A percentile compares a stretch with the other conserved stretches of the same genome.
phyloP scores from a whole-genome alignment of 2,329 filamentous ascomycete genomes.

The Endoconidiophora polonica region DNA sequence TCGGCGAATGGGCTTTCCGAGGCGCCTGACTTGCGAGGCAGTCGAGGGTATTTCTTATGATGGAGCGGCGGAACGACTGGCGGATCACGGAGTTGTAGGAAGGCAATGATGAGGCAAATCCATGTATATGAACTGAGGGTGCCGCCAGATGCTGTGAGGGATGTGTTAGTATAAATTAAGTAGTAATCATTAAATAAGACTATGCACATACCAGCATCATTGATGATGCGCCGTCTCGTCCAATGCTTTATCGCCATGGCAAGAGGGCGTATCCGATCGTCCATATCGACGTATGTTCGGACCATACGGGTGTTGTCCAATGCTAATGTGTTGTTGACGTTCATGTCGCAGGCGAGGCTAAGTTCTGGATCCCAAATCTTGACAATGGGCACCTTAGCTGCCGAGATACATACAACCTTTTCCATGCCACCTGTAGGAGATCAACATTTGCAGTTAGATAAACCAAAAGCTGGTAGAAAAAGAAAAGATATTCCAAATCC shows the following conservation, averaged over 20 bases:
- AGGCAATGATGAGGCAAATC: conserved; percentile 97
- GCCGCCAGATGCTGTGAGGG: conserved; percentile 58
- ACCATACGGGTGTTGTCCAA: conserved; percentile 97
- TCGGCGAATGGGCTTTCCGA: conserved; percentile 69
- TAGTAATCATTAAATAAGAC: neutral
- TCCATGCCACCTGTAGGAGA: conserved; percentile 71
- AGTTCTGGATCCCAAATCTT: conserved; percentile 97
- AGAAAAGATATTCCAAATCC: neutral
- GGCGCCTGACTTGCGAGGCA: conserved; percentile 38
- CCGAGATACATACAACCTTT: conserved; percentile 83
- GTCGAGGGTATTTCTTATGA: conserved; percentile 47
- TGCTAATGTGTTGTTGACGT: conserved; percentile 92
- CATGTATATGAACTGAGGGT: conserved; percentile 97
- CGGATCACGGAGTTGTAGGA: conserved; percentile 72
- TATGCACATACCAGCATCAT: conserved; percentile 68
- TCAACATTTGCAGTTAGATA: neutral
- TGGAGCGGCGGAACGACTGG: conserved; percentile 78
- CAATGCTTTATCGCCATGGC: conserved; percentile 98
- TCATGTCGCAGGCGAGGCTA: conserved; percentile 84
- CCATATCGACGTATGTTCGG: conserved; percentile 86
- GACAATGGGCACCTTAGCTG: conserved; percentile 93
- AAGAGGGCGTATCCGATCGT: conserved; percentile 74
- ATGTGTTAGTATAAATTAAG: neutral
- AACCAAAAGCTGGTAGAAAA: neutral
- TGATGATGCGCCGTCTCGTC: conserved; percentile 82